Evolutionary conservation across 805 yeast genomes (phyloP), one percentile per base, ranked within the genome.

Genomic region (Starmerella cellae): DNA sequence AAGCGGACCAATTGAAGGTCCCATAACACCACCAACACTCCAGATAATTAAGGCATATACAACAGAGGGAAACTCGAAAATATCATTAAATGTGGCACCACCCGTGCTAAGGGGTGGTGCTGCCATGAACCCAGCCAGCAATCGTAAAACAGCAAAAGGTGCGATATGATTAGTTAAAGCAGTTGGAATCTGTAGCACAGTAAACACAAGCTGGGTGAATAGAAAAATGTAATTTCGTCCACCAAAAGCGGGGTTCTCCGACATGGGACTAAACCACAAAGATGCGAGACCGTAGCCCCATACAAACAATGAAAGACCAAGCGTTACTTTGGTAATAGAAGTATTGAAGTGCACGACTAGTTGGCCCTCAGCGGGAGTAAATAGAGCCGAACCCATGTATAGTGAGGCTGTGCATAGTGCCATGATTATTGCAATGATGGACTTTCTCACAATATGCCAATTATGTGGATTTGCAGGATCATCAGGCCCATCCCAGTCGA

Each of bases 211-310:
- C 34, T 73, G 57, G 2, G 77, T 63, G 26, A 58, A 36, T 23
- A 68, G 55, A 51, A 73, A 75, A 30, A 71, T 62, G 30, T 63
- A 60, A 35, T 69, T 68, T 46, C 79, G 63, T 4, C 79, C 79
- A 5, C 58, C 56, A 14, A 72, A 69, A 4, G 36, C 22, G 11
- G 57, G 55, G 44, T 67, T 45, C 55, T 76, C 82, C 5, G 75
- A 66, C 53, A 75, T 53, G 3, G 82, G 79, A 0, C 76, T 66
- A 35, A 73, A 69, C 9, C 73, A 48, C 60, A 75, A 59, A 1
- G 78, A 77, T 3, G 78, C 79, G 20, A 73, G 32, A 33, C 77
- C 82, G 52, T 75, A 75, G 5, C 79, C 82, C 35, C 73, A 52
- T 6, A 75, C 78, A 49, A 70, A 76, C 36, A 74, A 41, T 0